Evolutionary conservation across 331 rosid species (phyloP).

Genomic region (Quercus lobata): DNA sequence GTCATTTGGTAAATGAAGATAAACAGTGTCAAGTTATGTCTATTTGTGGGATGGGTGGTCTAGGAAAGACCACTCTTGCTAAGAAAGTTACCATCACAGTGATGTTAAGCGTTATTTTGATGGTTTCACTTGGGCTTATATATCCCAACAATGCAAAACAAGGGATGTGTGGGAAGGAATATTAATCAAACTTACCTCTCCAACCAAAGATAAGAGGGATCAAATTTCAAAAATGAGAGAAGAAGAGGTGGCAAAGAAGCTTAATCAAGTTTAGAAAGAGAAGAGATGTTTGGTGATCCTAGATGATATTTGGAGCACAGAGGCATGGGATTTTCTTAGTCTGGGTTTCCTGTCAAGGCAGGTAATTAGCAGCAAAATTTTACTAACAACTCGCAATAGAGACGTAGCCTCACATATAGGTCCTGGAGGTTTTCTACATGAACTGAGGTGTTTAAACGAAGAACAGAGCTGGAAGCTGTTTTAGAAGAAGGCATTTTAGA

Average conservation of each 20-base stretch:
- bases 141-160: slow-evolving; percentile 44
- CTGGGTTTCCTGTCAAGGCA: slow-evolving; percentile 33
- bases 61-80: slow-evolving; percentile 51
- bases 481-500: slow-evolving; percentile 42
- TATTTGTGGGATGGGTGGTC: slow-evolving; percentile 52
- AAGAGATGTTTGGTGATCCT: slow-evolving; percentile 44
- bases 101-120: slow-evolving; percentile 36
- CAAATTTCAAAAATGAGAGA: slow-evolving; percentile 31
- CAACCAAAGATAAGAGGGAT: slow-evolving; percentile 51
- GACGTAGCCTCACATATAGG: slow-evolving; percentile 28
- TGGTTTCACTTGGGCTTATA: slow-evolving; percentile 42
- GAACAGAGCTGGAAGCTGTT: slow-evolving; percentile 20
- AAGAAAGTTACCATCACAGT: slow-evolving; percentile 20
- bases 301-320: slow-evolving; percentile 54
- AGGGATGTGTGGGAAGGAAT: slow-evolving; percentile 49
- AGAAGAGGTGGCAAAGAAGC: slow-evolving; percentile 35
- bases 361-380: slow-evolving; percentile 23
- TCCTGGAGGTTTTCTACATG: slow-evolving; percentile 27
- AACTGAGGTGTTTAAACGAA: no score
- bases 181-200: slow-evolving; percentile 28
- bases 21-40: slow-evolving; percentile 17
- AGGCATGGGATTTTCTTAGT: slow-evolving; percentile 36
- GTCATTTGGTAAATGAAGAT: slow-evolving; percentile 24
- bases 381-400: slow-evolving; percentile 45
- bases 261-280: slow-evolving; percentile 35